Base-by-base conservation (phyloP, 257 asterid genomes). In the Petrea volubilis region DNA sequence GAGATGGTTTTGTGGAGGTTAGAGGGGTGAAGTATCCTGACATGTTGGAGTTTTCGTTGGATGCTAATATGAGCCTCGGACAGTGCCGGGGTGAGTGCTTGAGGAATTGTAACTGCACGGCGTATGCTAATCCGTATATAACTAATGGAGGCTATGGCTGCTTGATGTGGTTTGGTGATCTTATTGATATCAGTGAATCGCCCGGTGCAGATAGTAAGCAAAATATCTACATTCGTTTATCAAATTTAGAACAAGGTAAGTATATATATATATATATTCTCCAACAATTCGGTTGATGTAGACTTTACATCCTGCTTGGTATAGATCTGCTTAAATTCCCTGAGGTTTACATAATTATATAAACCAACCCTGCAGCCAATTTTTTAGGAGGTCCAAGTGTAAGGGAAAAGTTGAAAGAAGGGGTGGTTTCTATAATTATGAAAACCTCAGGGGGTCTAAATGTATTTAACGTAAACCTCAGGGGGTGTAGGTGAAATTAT, bases 1-100 rank as follows among this genome's bases (percentile, higher is more conserved):
- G n/a, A 29, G 75, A 75, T 21, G 67, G 75, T 17, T 76, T 76
- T 55, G 29, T 31, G 4, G 56, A 76, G 76, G 68, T 69, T 23
- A 63, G 20, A 64, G 76, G 68, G 44, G 78, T 74, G 0, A 74
- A 56, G 13, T 15, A 28, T 33, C 64, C 64, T 15, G 64, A 58
- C 8, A 58, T 58, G 64, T 33, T 29, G 64, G 4, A 58, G 5
- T 58, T 14, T 33, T 33, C 25, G 62, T 51, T 50, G 12, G 20
- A 67, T 51, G 5, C 6, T 18, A 18, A 31, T 33, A 49, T 31
- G 60, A 31, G 72, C 59, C 60, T 29, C 1, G 23, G 6, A 7
- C 31, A 61, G 6, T 40, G 68, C 52, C 7, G n/a, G 14, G 31
- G 11, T 33, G 34, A 40, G 18, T 61, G 65, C 65, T 34, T 59